Conservation (phyloP, 805 yeast genomes). For the Wickerhamiella alocasiicola region DNA sequence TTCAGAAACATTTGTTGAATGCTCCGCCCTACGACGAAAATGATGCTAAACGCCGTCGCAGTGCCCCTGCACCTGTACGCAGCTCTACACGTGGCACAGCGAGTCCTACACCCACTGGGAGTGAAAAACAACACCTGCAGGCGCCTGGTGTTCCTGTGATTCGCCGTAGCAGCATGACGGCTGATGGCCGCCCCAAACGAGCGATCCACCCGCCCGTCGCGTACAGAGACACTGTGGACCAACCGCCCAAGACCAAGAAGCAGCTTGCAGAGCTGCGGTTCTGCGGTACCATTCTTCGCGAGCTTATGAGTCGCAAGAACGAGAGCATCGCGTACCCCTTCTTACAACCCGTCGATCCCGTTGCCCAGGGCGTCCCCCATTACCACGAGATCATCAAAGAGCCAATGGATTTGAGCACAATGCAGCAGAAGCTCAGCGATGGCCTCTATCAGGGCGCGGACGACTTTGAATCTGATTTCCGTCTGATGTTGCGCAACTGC, state of each 20-base stretch:
- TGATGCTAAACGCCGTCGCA: constrained; percentile 14
- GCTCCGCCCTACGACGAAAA: constrained; percentile 54
- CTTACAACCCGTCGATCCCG: constrained; percentile 87
- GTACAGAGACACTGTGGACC: constrained; percentile 76
- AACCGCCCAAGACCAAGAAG: constrained; percentile 72
- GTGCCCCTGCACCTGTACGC: constrained; percentile 10
- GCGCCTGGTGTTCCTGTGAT: constrained; percentile 43
- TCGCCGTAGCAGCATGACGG: constrained; percentile 54
- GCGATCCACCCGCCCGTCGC: constrained; percentile 96
- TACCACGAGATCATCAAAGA: constrained; percentile 74
- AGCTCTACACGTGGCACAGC: neutral
- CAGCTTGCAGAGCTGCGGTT: constrained; percentile 79
- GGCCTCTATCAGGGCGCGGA: constrained; percentile 84
- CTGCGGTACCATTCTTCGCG: constrained; percentile 71
- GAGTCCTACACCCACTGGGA: constrained; percentile 9
- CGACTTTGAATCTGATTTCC: constrained; percentile 71
- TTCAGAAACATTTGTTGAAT: constrained; percentile 83
- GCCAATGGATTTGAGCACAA: constrained; percentile 92
- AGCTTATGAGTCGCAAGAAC: constrained; percentile 70
- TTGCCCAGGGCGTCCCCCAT: constrained; percentile 83
- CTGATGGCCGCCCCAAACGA: constrained; percentile 81
- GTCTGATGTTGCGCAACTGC: constrained; percentile 78
- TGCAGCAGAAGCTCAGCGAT: constrained; percentile 65
- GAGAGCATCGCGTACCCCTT: constrained; percentile 82
- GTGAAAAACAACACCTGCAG: constrained; percentile 6